A percentile compares a stretch with the other conserved stretches of the same genome.
Conservation (phyloP, 768 basidiomycete genomes). For the Auricularia auricula-judae region DNA sequence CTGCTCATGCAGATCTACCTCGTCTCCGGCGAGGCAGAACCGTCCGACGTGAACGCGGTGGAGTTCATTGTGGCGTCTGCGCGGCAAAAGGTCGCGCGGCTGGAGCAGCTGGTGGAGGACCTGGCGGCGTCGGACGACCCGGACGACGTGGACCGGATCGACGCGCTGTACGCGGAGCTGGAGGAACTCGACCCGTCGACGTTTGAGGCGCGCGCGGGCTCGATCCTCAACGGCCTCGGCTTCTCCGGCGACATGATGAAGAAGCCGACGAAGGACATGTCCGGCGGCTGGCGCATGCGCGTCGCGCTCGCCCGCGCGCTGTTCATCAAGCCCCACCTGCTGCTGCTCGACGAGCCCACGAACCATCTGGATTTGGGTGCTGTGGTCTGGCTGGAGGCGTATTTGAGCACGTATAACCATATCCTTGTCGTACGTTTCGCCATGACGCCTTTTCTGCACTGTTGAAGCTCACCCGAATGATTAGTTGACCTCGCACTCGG, state of each 20-base stretch:
- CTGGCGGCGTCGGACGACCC: conserved; percentile 81
- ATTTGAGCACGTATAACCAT: conserved; percentile 95
- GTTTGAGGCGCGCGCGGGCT: conserved; percentile 91
- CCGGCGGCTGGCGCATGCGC: conserved; percentile 98
- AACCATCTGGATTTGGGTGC: conserved; percentile 95
- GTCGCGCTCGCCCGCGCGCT: conserved; percentile 93
- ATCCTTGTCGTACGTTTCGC: conserved; percentile 55
- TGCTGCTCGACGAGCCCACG: conserved; percentile 79
- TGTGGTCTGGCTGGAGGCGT: conserved; percentile 98
- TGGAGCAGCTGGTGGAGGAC: conserved; percentile 91
- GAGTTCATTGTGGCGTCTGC: conserved; percentile 95
- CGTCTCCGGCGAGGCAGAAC: conserved; percentile 91
- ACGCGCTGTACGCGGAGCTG: conserved; percentile 86
- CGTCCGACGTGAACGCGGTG: conserved; percentile 88
- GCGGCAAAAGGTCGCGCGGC: conserved; percentile 80
- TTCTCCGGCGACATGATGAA: conserved; percentile 89
- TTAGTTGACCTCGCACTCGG: conserved; percentile 77
- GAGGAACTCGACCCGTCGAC: conserved; percentile 94
- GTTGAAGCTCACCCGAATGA: neutral
- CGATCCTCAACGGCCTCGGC: conserved; percentile 95
- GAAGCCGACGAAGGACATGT: conserved; percentile 97
- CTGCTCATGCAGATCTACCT: conserved; percentile 59
- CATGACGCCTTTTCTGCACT: conserved; percentile 3
- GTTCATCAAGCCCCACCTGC: conserved; percentile 91
- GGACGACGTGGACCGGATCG: conserved; percentile 71